A percentile compares a stretch with the other conserved stretches of the same genome.
These are phyloP conservation scores for Skeletonema menzelii DNA, from an alignment of 108 stramenopile species.

Conservation along the genomic window DNA sequence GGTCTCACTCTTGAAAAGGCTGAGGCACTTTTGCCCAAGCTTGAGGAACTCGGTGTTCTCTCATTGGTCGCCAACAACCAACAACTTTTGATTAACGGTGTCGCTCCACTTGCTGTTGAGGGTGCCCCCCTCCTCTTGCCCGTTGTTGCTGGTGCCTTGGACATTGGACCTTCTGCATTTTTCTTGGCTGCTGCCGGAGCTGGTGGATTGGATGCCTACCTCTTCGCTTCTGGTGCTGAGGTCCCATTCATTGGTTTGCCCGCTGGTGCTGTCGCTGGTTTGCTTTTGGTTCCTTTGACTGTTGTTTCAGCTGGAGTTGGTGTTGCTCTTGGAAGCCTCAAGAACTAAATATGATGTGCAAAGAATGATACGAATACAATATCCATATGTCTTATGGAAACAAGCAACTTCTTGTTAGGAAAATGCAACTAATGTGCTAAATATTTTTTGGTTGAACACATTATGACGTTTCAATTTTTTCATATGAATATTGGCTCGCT, in stretches of 20 bases:
- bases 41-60: constrained; percentile 70
- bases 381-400: neutral
- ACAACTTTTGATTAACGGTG: constrained; percentile 80
- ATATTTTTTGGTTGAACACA: neutral
- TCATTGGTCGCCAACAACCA: constrained; percentile 83
- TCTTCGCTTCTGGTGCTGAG: constrained; percentile 65
- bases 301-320: constrained; percentile 66
- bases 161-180: constrained; percentile 74
- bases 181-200: constrained; percentile 59
- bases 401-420: neutral
- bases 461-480: too few relatives aligned
- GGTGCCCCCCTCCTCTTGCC: constrained; percentile 81
- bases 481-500: too few relatives aligned
- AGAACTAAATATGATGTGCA: constrained; percentile 52
- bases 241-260: constrained; percentile 79
- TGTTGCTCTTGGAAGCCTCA: constrained; percentile 64
- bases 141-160: constrained; percentile 74
- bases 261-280: constrained; percentile 61
- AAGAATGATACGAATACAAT: neutral
- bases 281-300: constrained; percentile 72
- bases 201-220: constrained; percentile 54
- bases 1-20: constrained; percentile 78
- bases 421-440: neutral
- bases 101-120: constrained; percentile 78
- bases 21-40: constrained; percentile 71